A percentile compares a stretch with the other conserved stretches of the same genome.
Evolutionary conservation across 805 yeast genomes (phyloP).

Genomic region (Saturnispora ahearnii): DNA sequence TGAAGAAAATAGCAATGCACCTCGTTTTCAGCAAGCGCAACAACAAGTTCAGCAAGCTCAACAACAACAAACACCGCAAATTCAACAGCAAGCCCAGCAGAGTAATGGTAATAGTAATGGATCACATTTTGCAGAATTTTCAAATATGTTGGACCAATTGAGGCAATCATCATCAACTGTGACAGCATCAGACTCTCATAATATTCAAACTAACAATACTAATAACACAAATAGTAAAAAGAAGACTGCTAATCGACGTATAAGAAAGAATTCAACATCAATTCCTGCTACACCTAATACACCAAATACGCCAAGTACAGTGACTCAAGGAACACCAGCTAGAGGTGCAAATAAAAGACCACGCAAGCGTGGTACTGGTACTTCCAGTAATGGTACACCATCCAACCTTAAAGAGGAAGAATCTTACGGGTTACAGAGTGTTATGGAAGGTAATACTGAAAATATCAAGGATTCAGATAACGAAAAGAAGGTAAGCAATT

Average conservation of each 20-base stretch:
- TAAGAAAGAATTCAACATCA: conserved; percentile 21
- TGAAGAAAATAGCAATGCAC: conserved; percentile 51
- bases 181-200: conserved; percentile 10
- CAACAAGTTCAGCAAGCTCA: neutral
- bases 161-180: conserved; percentile 12
- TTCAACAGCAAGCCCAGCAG: neutral
- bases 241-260: conserved; percentile 15
- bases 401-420: conserved; percentile 24
- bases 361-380: conserved; percentile 16
- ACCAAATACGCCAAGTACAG: conserved; percentile 21
- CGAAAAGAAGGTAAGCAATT: neutral
- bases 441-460: neutral
- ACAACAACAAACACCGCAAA: neutral
- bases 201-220: neutral
- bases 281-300: conserved; percentile 30
- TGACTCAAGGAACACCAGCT: conserved; percentile 1
- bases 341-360: conserved; percentile 11
- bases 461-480: neutral
- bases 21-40: conserved; percentile 15
- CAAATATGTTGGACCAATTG: conserved; percentile 15
- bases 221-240: conserved; percentile 10
- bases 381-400: conserved; percentile 18
- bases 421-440: conserved; percentile 13
- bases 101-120: conserved; percentile 6
- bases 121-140: conserved; percentile 15